phyloP scores from a whole-genome alignment of 164 flowering plant species.

The Paratinospora sagittata region DNA sequence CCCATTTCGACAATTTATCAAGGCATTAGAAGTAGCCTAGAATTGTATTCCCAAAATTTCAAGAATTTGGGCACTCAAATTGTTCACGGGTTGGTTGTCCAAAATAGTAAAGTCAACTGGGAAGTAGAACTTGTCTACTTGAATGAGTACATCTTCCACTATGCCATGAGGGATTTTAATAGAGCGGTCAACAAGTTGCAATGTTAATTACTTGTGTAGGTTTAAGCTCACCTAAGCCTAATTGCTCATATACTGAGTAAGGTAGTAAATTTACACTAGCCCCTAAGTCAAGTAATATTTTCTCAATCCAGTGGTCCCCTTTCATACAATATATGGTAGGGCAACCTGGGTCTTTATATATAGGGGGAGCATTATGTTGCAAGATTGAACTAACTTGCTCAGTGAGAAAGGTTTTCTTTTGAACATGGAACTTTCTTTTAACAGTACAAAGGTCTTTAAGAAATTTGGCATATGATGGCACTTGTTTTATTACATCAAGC shows the following conservation, averaged over 20 bases:
- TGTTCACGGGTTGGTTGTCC: not conserved
- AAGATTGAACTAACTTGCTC: conserved; percentile 3
- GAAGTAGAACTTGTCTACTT: not conserved
- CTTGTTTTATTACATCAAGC: no score
- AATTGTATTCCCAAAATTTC: not conserved
- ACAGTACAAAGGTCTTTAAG: conserved; percentile 1
- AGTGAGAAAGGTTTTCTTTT: not conserved
- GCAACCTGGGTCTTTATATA: conserved; percentile 4
- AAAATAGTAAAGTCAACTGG: not conserved
- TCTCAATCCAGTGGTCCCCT: not conserved
- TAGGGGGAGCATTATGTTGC: conserved; percentile 1
- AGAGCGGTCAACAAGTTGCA: not conserved
- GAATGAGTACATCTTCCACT: not conserved
- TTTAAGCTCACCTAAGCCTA: not conserved
- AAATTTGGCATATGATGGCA: not conserved
- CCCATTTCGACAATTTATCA: not conserved
- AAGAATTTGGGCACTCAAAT: not conserved
- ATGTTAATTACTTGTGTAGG: not conserved
- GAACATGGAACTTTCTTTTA: not conserved
- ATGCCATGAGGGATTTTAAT: not conserved
- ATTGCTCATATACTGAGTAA: not conserved
- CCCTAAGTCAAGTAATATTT: conserved; percentile 6
- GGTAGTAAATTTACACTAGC: not conserved
- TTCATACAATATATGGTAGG: conserved; percentile 3
- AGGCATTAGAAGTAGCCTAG: not conserved